These are phyloP conservation scores for Eutrema japonicum DNA, from an alignment of 345 rosid genomes.

Conservation along the genomic window DNA sequence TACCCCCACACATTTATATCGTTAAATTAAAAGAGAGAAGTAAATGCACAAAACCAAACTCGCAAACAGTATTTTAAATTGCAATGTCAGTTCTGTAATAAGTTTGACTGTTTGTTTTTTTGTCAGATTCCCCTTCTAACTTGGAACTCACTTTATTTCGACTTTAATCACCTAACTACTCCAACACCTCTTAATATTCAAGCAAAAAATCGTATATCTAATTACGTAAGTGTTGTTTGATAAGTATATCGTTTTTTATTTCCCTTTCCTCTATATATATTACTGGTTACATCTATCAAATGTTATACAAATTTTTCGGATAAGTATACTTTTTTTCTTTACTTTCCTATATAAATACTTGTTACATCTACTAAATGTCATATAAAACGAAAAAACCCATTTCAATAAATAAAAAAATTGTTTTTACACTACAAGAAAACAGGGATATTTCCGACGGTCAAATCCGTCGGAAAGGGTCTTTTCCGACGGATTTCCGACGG, in stretches of 20 bases:
- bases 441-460: no score
- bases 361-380: neutral
- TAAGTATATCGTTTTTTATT: neutral
- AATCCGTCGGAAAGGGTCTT: no score
- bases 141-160: constrained; percentile 17
- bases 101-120: constrained; percentile 32
- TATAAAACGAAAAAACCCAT: neutral
- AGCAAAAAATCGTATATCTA: no score
- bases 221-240: neutral
- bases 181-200: no score
- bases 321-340: neutral
- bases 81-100: constrained; percentile 15
- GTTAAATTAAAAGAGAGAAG: neutral
- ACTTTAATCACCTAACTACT: no score
- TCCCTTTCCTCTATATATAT: neutral
- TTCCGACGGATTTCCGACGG: no score
- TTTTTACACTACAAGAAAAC: no score
- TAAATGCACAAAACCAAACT: constrained; percentile 41
- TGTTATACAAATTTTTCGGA: neutral
- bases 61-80: constrained; percentile 6
- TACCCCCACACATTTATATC: neutral
- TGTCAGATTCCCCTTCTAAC: constrained; percentile 32
- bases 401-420: neutral
- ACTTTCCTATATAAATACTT: neutral
- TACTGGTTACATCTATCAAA: neutral